Percentiles rank a stretch among this genome's conserved stretches.
These are phyloP conservation scores for Chlamydomonas urium DNA, from an alignment of 139 green algal species.

Conservation along the genomic window DNA sequence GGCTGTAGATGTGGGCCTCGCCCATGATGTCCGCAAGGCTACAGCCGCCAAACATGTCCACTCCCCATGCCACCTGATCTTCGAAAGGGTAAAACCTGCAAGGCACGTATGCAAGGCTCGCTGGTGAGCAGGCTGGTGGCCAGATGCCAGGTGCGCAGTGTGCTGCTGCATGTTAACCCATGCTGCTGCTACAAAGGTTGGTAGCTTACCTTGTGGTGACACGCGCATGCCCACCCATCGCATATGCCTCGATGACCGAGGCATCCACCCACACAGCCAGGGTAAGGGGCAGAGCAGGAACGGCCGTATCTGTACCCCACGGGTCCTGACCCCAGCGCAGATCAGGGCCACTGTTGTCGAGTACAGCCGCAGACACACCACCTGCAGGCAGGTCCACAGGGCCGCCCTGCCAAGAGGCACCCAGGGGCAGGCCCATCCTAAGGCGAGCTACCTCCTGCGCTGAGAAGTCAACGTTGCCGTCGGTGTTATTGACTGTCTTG, in stretches of 20 bases:
- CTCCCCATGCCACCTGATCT: slow-evolving; percentile 7
- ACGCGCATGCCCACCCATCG: background rate
- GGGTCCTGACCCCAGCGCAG: too few species aligned
- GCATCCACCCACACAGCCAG: slow-evolving; percentile 20
- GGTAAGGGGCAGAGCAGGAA: slow-evolving; percentile 4
- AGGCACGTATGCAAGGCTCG: too few species aligned
- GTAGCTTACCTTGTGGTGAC: too few species aligned
- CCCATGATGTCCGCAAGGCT: background rate
- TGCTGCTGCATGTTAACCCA: too few species aligned
- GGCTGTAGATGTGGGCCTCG: background rate
- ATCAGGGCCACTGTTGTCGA: too few species aligned
- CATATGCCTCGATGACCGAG: slow-evolving; percentile 21
- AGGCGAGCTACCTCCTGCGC: background rate
- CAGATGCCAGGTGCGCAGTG: too few species aligned
- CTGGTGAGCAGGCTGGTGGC: too few species aligned
- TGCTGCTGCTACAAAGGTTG: too few species aligned
- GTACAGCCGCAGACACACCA: background rate
- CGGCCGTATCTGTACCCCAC: too few species aligned
- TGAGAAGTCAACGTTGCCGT: too few species aligned
- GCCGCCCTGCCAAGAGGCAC: background rate
- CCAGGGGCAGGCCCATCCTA: background rate
- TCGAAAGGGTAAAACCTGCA: slow-evolving; percentile 13
- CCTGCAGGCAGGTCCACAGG: slow-evolving; percentile 5
- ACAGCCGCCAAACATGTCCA: background rate
- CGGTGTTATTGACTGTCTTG: background rate